These are phyloP conservation scores for Aspergillus sp. DNA, from an alignment of 2,329 filamentous ascomycete genomes.

Conservation along the genomic window DNA sequence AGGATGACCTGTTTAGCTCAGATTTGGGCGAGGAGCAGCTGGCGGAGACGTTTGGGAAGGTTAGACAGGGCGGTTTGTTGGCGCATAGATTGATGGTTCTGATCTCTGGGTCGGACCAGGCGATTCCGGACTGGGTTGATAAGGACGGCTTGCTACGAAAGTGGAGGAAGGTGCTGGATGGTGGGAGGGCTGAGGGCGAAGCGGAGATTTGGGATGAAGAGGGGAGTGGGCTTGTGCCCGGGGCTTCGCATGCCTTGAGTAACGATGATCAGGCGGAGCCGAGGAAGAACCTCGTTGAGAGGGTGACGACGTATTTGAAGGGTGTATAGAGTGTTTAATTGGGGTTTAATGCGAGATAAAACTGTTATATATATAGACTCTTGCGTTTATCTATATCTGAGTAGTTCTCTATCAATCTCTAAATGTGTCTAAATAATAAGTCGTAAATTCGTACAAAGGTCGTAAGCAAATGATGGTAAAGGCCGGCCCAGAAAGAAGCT, in stretches of 20 bases:
- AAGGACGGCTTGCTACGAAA: constrained; percentile 43
- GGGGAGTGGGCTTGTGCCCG: constrained; percentile 48
- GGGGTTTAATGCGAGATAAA: background rate
- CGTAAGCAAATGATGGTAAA: background rate
- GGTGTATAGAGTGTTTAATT: background rate
- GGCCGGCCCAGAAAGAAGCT: constrained; percentile 9
- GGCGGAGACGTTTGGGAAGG: constrained; percentile 60
- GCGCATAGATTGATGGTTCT: constrained; percentile 47
- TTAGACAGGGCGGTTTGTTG: constrained; percentile 38
- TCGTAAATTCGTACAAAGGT: background rate
- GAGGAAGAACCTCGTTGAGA: constrained; percentile 25
- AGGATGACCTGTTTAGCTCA: constrained; percentile 84
- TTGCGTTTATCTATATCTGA: background rate
- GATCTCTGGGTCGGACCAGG: constrained; percentile 48
- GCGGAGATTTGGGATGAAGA: constrained; percentile 48
- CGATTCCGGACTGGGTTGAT: constrained; percentile 47
- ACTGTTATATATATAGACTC: too few species aligned
- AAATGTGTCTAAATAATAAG: background rate
- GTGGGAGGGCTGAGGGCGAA: constrained; percentile 32
- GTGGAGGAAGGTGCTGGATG: constrained; percentile 36
- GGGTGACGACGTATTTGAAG: constrained; percentile 27
- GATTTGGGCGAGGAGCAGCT: constrained; percentile 64
- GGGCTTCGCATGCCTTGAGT: constrained; percentile 37
- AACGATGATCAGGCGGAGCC: constrained; percentile 36
- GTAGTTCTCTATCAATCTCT: background rate